phyloP scores from a whole-genome alignment of 2,329 filamentous ascomycete species.

The Ceratocystis destructans region DNA sequence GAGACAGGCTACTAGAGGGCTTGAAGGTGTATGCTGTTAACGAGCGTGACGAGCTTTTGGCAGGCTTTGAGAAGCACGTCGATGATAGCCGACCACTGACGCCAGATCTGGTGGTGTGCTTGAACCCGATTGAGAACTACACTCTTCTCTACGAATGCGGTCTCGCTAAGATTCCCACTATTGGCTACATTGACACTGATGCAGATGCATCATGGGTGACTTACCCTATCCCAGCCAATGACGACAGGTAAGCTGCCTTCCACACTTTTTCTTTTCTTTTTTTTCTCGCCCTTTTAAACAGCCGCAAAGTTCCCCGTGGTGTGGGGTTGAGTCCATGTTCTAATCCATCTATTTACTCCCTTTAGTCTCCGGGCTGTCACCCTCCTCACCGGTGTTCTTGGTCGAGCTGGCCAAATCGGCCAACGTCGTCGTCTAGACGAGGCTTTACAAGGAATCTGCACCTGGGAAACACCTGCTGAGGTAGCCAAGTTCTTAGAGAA shows the following conservation, averaged over 20 bases:
- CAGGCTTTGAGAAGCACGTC: conserved; percentile 53
- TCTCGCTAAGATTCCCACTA: conserved; percentile 75
- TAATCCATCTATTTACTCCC: conserved; percentile 19
- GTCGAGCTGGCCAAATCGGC: conserved; percentile 68
- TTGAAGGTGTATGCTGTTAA: conserved; percentile 64
- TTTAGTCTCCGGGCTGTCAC: conserved; percentile 63
- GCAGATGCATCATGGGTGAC: conserved; percentile 87
- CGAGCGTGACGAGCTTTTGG: conserved; percentile 47
- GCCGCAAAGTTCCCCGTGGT: not conserved
- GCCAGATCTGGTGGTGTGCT: conserved; percentile 79
- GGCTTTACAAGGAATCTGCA: conserved; percentile 48
- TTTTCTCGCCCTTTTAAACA: not conserved
- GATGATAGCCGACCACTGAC: conserved; percentile 51
- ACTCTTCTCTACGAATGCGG: conserved; percentile 84
- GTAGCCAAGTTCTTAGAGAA: conserved; percentile 29
- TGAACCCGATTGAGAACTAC: conserved; percentile 90
- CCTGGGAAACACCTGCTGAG: conserved; percentile 42
- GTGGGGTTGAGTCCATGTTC: not conserved
- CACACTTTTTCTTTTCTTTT: not conserved
- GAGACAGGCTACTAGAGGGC: conserved; percentile 67
- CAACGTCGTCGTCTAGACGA: conserved; percentile 50
- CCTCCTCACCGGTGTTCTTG: conserved; percentile 73
- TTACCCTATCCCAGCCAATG: conserved; percentile 91
- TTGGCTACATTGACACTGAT: conserved; percentile 90
- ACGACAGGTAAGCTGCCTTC: conserved; percentile 56